Percentiles rank a stretch among this genome's conserved stretches.
Evolutionary conservation across 345 rosid species (phyloP).

Genomic region (Firmiana major): DNA sequence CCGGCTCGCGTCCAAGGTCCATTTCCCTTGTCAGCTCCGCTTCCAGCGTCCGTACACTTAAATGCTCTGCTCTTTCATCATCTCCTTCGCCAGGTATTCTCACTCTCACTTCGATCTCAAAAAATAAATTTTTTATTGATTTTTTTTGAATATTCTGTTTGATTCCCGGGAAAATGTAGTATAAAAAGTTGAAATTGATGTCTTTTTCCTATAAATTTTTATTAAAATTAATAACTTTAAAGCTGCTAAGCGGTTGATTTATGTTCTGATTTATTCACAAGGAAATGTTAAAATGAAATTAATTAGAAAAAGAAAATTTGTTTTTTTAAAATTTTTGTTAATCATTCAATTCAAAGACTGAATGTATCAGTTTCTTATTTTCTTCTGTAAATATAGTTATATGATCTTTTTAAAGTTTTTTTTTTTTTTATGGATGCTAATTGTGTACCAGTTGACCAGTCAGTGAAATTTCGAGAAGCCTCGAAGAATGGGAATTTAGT

Average conservation of each 20-base stretch:
- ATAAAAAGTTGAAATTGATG: background rate
- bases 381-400: background rate
- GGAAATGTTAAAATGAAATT: background rate
- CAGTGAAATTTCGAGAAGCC: conserved; percentile 58
- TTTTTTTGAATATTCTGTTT: background rate
- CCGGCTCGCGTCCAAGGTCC: conserved; percentile 24
- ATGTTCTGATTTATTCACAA: background rate
- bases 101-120: background rate
- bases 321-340: background rate
- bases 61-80: conserved; percentile 39
- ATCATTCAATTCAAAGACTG: background rate
- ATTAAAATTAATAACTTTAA: background rate
- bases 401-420: background rate
- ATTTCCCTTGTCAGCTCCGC: conserved; percentile 14
- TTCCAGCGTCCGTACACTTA: conserved; percentile 30
- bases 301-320: background rate
- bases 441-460: conserved; percentile 43
- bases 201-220: background rate
- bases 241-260: too few relatives aligned
- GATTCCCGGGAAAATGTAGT: background rate
- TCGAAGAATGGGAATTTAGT: conserved; percentile 70
- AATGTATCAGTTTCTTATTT: background rate
- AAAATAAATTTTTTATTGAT: background rate
- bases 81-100: conserved; percentile 43
- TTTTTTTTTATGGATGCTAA: background rate